Evolutionary conservation across 495 filamentous ascomycete genomes (phyloP).

Genomic region (Schizothecium vesticola): DNA sequence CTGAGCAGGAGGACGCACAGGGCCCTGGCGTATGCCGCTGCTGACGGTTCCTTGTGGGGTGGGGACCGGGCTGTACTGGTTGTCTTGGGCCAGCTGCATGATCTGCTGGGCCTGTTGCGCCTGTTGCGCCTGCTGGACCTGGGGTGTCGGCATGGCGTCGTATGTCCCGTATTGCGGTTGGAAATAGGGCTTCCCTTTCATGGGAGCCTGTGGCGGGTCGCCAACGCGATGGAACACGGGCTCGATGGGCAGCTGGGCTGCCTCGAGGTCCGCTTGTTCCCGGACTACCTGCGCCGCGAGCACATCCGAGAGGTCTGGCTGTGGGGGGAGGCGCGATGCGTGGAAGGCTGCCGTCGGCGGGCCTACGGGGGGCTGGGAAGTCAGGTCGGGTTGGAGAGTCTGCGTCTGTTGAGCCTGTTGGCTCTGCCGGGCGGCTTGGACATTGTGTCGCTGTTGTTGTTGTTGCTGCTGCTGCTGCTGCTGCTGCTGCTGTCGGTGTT

Average conservation of each 20-base stretch:
- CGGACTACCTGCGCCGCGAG: not conserved
- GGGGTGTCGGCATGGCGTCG: not conserved
- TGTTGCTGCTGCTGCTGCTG: slow-evolving; percentile 12
- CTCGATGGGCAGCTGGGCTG: not conserved
- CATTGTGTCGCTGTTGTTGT: slow-evolving; percentile 12
- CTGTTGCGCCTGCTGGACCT: not conserved
- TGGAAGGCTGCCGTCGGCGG: not conserved
- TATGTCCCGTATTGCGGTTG: not conserved
- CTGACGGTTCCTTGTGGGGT: not conserved
- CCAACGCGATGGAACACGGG: not conserved
- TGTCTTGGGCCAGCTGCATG: not conserved
- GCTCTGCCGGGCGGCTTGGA: not conserved
- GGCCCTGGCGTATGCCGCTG: not conserved
- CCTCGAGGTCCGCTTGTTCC: not conserved
- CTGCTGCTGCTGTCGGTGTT: slow-evolving; percentile 5
- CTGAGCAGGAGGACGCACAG: not conserved
- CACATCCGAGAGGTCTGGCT: not conserved
- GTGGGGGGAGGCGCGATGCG: not conserved
- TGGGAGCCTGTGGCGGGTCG: not conserved
- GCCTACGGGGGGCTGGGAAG: not conserved
- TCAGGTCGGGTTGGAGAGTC: not conserved
- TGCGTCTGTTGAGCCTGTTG: not conserved
- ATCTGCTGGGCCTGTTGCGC: not conserved
- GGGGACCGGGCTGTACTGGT: not conserved
- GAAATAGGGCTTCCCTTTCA: not conserved